Evolutionary conservation across 768 basidiomycete species (phyloP).

Genomic region (Tylopilus subfusipes): DNA sequence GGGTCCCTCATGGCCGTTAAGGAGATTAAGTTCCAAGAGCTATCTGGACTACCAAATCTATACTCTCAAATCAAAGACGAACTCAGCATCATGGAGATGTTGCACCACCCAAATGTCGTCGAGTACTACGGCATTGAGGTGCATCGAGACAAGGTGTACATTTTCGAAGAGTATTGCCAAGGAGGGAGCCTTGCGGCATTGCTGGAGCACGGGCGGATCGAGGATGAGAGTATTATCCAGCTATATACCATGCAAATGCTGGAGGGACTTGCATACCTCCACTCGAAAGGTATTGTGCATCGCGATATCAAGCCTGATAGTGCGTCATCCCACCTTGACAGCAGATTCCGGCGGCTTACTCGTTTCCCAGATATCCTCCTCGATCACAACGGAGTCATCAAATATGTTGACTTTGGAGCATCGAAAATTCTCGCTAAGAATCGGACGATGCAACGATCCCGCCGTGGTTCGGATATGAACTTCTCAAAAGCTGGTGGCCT

Average conservation of each 20-base stretch:
- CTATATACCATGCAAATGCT: constrained; percentile 97
- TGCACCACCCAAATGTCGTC: constrained; percentile 96
- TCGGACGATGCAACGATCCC: constrained; percentile 71
- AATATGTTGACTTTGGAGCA: constrained; percentile 96
- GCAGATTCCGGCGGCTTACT: constrained; percentile 7
- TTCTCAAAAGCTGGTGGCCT: constrained; percentile 34
- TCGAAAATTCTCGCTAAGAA: constrained; percentile 94
- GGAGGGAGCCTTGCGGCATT: constrained; percentile 89
- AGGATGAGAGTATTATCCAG: constrained; percentile 94
- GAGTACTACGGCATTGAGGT: constrained; percentile 99
- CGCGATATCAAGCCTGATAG: constrained; percentile 99
- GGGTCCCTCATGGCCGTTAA: constrained; percentile 99
- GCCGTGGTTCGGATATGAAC: constrained; percentile 50
- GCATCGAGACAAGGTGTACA: constrained; percentile 97
- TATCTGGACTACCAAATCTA: constrained; percentile 81
- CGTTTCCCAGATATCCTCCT: constrained; percentile 79
- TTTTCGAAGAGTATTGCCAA: constrained; percentile 98
- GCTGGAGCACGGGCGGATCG: constrained; percentile 90
- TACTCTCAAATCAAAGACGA: constrained; percentile 95
- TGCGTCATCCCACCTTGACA: constrained; percentile 41
- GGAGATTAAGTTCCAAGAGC: constrained; percentile 95
- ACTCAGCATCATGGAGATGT: constrained; percentile 95
- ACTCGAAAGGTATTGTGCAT: constrained; percentile 89
- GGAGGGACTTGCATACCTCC: constrained; percentile 90
- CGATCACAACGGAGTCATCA: constrained; percentile 86